Percentiles rank a stretch among this genome's conserved stretches.
phyloP scores from a whole-genome alignment of 1,284 basidiomycete genomes.

The Apiotrichum domesticum region DNA sequence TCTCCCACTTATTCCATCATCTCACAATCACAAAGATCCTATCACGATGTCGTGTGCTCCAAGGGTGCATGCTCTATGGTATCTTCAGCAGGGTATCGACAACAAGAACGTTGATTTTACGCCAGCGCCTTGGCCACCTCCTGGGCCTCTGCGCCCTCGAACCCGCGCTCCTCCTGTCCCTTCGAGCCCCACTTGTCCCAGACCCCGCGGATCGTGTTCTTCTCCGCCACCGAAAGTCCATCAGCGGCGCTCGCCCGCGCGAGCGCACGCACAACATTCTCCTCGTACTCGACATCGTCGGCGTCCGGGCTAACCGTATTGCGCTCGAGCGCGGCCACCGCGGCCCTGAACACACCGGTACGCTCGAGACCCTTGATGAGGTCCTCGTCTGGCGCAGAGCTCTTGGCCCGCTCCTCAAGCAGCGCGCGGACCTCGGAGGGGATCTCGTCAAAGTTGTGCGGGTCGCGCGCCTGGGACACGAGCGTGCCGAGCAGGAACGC shows the following conservation, averaged over 20 bases:
- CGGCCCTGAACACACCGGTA: constrained; percentile 16
- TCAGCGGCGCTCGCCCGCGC: constrained; percentile 39
- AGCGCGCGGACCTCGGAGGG: constrained; percentile 38
- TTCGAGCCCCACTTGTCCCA: constrained; percentile 32
- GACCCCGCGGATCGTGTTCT: constrained; percentile 27
- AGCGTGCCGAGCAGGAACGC: constrained; percentile 77
- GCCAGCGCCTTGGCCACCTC: constrained; percentile 10
- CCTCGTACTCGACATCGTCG: constrained; percentile 69
- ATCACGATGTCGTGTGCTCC: too few species aligned
- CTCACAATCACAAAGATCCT: too few species aligned
- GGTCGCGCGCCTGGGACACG: constrained; percentile 60
- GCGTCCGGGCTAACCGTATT: constrained; percentile 60
- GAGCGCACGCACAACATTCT: constrained; percentile 64
- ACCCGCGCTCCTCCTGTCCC: constrained; percentile 31
- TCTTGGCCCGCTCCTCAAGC: constrained; percentile 24
- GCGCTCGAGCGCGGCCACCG: constrained; percentile 48
- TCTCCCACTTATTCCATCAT: too few species aligned
- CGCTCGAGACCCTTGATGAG: constrained; percentile 26
- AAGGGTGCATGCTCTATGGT: too few species aligned
- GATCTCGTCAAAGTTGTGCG: constrained; percentile 35
- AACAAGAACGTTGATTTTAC: not conserved
- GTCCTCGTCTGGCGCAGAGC: constrained; percentile 19
- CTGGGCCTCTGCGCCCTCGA: constrained; percentile 31
- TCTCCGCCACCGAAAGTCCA: constrained; percentile 38
- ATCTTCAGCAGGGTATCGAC: too few species aligned